These are phyloP conservation scores for Fusarium sp. DNA, from an alignment of 2,329 filamentous ascomycete species.

Conservation along the genomic window DNA sequence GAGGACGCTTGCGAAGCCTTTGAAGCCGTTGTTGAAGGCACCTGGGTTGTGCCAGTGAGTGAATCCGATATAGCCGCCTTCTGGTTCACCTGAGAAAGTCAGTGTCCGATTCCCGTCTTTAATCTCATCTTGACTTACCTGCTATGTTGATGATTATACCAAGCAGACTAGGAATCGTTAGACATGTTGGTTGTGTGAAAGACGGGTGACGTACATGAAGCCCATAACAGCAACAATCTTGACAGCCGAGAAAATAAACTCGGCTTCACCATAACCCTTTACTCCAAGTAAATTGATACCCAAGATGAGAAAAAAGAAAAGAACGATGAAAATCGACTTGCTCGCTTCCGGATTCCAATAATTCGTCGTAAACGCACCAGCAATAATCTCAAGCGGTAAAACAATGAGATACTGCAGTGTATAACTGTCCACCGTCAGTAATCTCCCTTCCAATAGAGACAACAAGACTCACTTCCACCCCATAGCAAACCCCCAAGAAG, in stretches of 20 bases:
- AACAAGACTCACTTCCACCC: conserved; percentile 78
- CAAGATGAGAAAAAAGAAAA: conserved; percentile 82
- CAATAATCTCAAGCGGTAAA: conserved; percentile 85
- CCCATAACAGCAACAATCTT: conserved; percentile 87
- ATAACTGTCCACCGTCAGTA: conserved; percentile 63
- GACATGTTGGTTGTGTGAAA: neutral
- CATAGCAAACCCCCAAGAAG: conserved; percentile 95
- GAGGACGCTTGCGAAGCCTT: conserved; percentile 81
- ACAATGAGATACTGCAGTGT: conserved; percentile 87
- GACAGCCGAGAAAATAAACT: conserved; percentile 86
- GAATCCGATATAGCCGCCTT: conserved; percentile 81
- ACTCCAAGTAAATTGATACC: conserved; percentile 88
- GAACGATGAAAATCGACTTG: conserved; percentile 79
- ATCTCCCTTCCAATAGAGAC: neutral
- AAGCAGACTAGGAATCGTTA: conserved; percentile 69
- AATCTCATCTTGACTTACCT: conserved; percentile 54
- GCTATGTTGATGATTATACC: conserved; percentile 87
- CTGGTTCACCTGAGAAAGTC: conserved; percentile 57
- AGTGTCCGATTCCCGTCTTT: neutral
- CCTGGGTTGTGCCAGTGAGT: conserved; percentile 81
- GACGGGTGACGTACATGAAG: conserved; percentile 74
- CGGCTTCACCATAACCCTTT: conserved; percentile 87
- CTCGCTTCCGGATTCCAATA: conserved; percentile 77
- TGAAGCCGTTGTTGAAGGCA: conserved; percentile 83
- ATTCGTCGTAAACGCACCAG: conserved; percentile 82